Base-by-base conservation (phyloP, 441 rosid species). In the Euphorbia schlechtendalii region DNA sequence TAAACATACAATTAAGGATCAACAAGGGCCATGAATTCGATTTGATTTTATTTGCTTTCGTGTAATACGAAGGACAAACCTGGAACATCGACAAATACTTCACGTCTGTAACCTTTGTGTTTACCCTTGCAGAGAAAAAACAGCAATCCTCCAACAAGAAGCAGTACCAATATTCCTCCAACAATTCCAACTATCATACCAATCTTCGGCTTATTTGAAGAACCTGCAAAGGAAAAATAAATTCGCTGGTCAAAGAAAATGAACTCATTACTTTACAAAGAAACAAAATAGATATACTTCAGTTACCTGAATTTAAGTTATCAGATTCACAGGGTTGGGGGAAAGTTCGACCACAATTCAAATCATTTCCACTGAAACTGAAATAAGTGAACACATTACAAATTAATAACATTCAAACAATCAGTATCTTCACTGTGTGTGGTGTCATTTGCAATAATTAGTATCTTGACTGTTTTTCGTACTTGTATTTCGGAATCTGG, bases 21-120 rank as follows among this genome's bases (percentile, higher is more conserved):
- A 20, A 56, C 3, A 2, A 41, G 30, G 14, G 27, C 34, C 52
- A 18, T 18, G 6, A 53, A 57, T 1, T 15, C 36, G 25, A 63
- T 11, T 40, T 38, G 49, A n/a, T 61, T 27, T 13, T 12, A 67
- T 32, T 21, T 40, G 9, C 12, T 51, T 52, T 64, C 73, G 65
- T 28, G 51, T 32, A 71, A 30, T 38, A n/a, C n/a, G n/a, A n/a
- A n/a, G n/a, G n/a, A 67, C 75, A 71, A 56, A 90, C 97, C 97
- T 86, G 96, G 81, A 66, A 93, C 99, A 78, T 93, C 99, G 1
- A 87, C 96, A 54, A 80, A 93, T 5, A 82, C 88, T 72, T 93
- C 99, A 57, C 78, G 87, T 71, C 59, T 90, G 79, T 76, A 78
- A 69, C 89, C 85, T 76, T 78, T 84, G 58, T 74, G 83, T 72